A percentile compares a stretch with the other conserved stretches of the same genome.
These are phyloP conservation scores for Pichia cactophila DNA, from an alignment of 1,139 yeast species.

Conservation along the genomic window DNA sequence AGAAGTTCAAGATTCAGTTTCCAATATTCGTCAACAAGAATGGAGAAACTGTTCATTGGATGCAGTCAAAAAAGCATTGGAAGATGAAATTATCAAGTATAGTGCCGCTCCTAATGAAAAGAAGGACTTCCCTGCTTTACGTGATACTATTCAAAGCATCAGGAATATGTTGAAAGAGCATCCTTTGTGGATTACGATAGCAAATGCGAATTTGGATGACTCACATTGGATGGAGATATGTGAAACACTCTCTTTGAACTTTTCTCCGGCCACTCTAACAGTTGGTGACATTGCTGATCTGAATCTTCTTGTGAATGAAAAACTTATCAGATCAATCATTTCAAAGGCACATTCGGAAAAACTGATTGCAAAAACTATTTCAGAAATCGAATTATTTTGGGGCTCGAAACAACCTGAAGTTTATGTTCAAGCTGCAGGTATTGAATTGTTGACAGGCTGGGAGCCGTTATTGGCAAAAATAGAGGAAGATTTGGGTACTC, in stretches of 20 bases:
- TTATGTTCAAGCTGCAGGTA: constrained; percentile 46
- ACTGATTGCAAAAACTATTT: constrained; percentile 48
- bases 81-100: background rate
- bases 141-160: constrained; percentile 43
- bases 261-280: constrained; percentile 22
- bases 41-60: constrained; percentile 51
- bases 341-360: constrained; percentile 69
- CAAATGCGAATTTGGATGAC: constrained; percentile 49
- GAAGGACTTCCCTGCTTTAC: constrained; percentile 66
- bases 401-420: constrained; percentile 39
- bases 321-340: constrained; percentile 41
- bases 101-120: constrained; percentile 23
- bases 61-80: constrained; percentile 32
- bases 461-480: constrained; percentile 52
- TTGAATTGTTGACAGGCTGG: constrained; percentile 64
- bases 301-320: constrained; percentile 41
- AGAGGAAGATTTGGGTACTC: constrained; percentile 51
- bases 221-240: constrained; percentile 67
- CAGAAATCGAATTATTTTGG: constrained; percentile 46
- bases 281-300: constrained; percentile 56
- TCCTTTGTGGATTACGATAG: constrained; percentile 42
- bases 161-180: constrained; percentile 36
- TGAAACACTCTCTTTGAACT: constrained; percentile 18
- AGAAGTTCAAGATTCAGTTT: constrained; percentile 29
- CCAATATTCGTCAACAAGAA: constrained; percentile 37